Percentiles rank a stretch among this genome's conserved stretches.
Conservation (phyloP, 768 basidiomycete genomes). For the Phlegmacium glaucopus region DNA sequence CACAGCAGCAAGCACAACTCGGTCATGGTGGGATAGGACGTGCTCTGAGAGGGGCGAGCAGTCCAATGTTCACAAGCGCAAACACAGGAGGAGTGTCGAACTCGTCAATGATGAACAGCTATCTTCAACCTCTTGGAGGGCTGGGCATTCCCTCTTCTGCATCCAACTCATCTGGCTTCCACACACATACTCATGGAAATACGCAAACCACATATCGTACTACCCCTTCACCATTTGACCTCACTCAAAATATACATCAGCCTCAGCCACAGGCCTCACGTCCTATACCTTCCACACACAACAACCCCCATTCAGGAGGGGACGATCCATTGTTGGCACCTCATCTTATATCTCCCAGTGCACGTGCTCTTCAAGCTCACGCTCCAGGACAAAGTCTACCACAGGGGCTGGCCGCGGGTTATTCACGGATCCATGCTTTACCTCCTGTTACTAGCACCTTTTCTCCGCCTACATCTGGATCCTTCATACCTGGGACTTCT, state of each 20-base stretch:
- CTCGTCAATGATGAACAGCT: slow-evolving; percentile 26
- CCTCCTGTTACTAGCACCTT: slow-evolving; percentile 38
- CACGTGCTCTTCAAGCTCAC: slow-evolving; percentile 80
- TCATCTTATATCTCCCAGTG: slow-evolving; percentile 56
- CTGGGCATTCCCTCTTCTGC: slow-evolving; percentile 27
- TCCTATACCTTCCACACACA: slow-evolving; percentile 25
- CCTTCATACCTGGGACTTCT: slow-evolving; percentile 11
- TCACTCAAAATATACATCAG: slow-evolving; percentile 38
- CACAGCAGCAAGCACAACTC: slow-evolving; percentile 24
- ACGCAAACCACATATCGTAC: slow-evolving; percentile 38
- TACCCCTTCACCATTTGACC: slow-evolving; percentile 42
- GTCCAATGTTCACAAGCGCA: slow-evolving; percentile 19
- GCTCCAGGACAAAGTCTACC: slow-evolving; percentile 90
- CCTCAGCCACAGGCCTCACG: slow-evolving; percentile 24
- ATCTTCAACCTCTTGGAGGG: slow-evolving; percentile 21
- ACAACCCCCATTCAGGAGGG: slow-evolving; percentile 6
- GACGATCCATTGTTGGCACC: slow-evolving; percentile 19
- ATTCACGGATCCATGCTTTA: slow-evolving; percentile 83
- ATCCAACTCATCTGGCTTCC: slow-evolving; percentile 33
- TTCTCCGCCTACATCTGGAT: slow-evolving; percentile 18
- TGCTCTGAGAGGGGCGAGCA: slow-evolving; percentile 30
- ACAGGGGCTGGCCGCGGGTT: slow-evolving; percentile 88
- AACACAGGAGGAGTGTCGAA: slow-evolving; percentile 9
- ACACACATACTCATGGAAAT: slow-evolving; percentile 36
- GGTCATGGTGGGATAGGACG: slow-evolving; percentile 27